Evolutionary conservation across 164 flowering plant species (phyloP), one percentile per base, ranked within the genome.

Genomic region (Macadamia integrifolia): DNA sequence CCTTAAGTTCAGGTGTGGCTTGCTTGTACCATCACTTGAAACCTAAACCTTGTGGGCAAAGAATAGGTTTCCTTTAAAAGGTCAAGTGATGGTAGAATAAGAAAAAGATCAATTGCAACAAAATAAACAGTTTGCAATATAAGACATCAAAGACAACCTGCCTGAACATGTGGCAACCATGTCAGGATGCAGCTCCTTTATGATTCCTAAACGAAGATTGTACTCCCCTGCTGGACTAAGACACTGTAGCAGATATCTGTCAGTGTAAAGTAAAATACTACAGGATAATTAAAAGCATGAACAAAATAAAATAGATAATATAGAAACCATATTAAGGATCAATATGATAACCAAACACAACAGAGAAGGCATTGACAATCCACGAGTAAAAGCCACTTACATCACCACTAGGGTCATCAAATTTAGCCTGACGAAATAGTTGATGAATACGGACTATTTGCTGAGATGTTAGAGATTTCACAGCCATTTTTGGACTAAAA

Each of bases 181-280:
- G 73, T 94, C 99, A 29, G 99, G 99, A 78, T 94, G 93, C 72
- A 94, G 81, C 78, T 94, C 99, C 86, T 94, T 94, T 70, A 89
- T 84, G 69, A 94, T 92, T 60, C 99, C 99, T 13, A 94, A 81
- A 44, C 98, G 99, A 70, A 94, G 94, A 79, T 94, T 94, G 79
- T 92, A 94, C 77, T 94, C 98, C 52, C 97, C 99, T 23, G 99
- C 98, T 80, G 98, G 99, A 82, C 98, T 94, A 64, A 94, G 94
- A 81, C 97, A 90, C 99, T 94, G 83, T 35, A 35, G 40, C 72
- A 82, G 71, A 65, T 11, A 59, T 66, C 35, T 63, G 50, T 11
- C 32, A 28, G 18, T 49, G 29, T n/a, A 62, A 32, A 48, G 49
- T 42, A 61, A 55, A 42, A 12, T 31, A 68, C 12, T 52, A 50